Base-by-base conservation (phyloP, 495 filamentous ascomycete species). In the Aspergillus heteromorphus region DNA sequence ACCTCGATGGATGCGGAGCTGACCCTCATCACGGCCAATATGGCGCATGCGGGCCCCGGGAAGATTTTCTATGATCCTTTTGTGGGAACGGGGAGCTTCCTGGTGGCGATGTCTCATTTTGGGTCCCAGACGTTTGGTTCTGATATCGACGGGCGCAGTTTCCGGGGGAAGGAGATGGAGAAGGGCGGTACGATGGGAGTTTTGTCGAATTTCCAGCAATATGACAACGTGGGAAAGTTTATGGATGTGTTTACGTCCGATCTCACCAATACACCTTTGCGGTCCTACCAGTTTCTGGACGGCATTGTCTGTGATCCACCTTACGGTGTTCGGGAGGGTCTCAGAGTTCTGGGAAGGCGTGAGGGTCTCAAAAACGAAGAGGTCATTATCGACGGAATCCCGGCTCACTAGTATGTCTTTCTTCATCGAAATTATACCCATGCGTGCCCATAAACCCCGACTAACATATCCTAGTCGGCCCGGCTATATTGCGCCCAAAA, bases 1-100 rank as follows among this genome's bases (percentile, higher is more conserved):
- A 99, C 93, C 0, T 90, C 87, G 11, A 97, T 99, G 92, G 93
- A 97, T 67, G 86, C 95, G 0, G 95, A 97, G 65, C 74, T 99
- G 38, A 86, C 89, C 20, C 82, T 99, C 1, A 76, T 99, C 20
- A 97, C 91, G 0, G 92, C 91, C 0, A 99, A 99, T 65, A 81
- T 99, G 48, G 86, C 89, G 0, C 82, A 87, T 13, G 89, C 91
- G 0, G 87, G 74, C 0, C 88, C 91, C 0, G 91, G 87, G 1
- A 95, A 87, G 67, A 57, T 97, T 2, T 82, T 90, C 63, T 97
- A 88, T 57, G 93, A 99, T 65, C 93, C 93, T 0, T 97, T 99
- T 61, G 89, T 92, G 19, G 93, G 93, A 3, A 97, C 93, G 3
- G 93, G 92, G 2, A 89, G 89, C 49, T 96, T 99, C 61, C 82